Conservation (phyloP, 2,329 filamentous ascomycete species). For the Fonsecaea nubica region DNA sequence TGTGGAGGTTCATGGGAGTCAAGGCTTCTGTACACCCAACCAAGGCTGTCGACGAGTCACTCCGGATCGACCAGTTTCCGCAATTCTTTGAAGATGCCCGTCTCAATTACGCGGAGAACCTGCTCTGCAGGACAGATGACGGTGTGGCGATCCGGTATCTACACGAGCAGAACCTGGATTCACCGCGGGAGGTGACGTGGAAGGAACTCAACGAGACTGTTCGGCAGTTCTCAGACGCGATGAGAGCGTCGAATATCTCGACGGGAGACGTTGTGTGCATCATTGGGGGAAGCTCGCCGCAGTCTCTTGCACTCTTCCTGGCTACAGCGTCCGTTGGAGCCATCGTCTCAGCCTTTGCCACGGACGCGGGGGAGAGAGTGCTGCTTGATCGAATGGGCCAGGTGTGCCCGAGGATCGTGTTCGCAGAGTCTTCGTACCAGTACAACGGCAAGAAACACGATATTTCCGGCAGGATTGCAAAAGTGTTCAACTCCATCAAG, state of each 20-base stretch:
- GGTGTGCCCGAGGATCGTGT: conserved; percentile 76
- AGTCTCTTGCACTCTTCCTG: conserved; percentile 17
- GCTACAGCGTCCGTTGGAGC: conserved; percentile 22
- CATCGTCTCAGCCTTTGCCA: conserved; percentile 21
- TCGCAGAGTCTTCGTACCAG: conserved; percentile 77
- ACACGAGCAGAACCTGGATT: not conserved
- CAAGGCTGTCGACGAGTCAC: conserved; percentile 47
- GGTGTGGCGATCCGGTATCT: conserved; percentile 18
- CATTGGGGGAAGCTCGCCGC: conserved; percentile 15
- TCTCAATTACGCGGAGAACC: conserved; percentile 47
- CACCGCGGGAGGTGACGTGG: conserved; percentile 10
- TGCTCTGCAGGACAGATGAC: conserved; percentile 5
- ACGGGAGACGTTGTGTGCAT: conserved; percentile 46
- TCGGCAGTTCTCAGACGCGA: conserved; percentile 46
- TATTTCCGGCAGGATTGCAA: conserved; percentile 72
- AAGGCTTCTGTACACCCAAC: conserved; percentile 41
- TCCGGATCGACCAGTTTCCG: conserved; percentile 47
- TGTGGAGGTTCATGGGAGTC: conserved; percentile 48
- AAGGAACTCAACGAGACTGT: conserved; percentile 36
- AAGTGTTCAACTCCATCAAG: conserved; percentile 5
- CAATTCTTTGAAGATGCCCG: conserved; percentile 46
- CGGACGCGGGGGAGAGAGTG: conserved; percentile 24
- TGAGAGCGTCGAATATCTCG: conserved; percentile 46
- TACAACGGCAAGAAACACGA: conserved; percentile 80
- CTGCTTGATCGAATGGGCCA: conserved; percentile 69